A percentile compares a stretch with the other conserved stretches of the same genome.
Evolutionary conservation across 2,329 filamentous ascomycete species (phyloP).

Genomic region (Ophiocordyceps camponoti-rufipedis): DNA sequence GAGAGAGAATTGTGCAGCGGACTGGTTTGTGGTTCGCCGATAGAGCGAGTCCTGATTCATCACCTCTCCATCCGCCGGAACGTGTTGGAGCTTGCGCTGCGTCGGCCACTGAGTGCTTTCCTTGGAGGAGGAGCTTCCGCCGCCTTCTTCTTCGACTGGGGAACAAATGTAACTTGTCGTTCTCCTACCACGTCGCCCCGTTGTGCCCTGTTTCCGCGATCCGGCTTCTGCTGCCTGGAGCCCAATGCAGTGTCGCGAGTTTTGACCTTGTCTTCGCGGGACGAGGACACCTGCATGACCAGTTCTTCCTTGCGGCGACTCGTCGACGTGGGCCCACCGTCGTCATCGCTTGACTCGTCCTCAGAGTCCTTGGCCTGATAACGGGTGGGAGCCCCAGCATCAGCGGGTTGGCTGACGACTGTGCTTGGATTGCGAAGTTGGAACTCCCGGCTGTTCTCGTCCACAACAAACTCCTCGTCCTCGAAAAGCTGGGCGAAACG

Average conservation of each 20-base stretch:
- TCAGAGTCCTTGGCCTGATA: constrained; percentile 23
- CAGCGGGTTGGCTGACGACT: constrained; percentile 16
- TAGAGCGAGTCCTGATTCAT: constrained; percentile 1
- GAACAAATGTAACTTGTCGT: constrained; percentile 56
- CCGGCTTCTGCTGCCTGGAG: constrained; percentile 31
- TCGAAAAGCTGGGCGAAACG: constrained; percentile 85
- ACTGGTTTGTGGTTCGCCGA: not conserved
- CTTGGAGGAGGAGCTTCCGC: constrained; percentile 15
- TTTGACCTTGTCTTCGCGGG: constrained; percentile 40
- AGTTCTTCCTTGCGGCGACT: constrained; percentile 19
- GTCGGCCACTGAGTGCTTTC: constrained; percentile 25
- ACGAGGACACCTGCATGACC: constrained; percentile 51
- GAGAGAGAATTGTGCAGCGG: constrained; percentile 1
- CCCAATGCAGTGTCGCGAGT: constrained; percentile 38
- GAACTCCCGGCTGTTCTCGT: constrained; percentile 80
- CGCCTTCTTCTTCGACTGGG: constrained; percentile 35
- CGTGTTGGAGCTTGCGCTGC: constrained; percentile 61
- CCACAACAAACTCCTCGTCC: constrained; percentile 81
- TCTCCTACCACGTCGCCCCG: constrained; percentile 38
- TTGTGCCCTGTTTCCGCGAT: constrained; percentile 24
- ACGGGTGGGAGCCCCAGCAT: constrained; percentile 16
- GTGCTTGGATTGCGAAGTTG: constrained; percentile 79
- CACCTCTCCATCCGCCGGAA: constrained; percentile 53
- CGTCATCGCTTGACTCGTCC: constrained; percentile 24
- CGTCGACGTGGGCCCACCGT: constrained; percentile 8